Conservation (phyloP, 805 yeast genomes). For the Grigorovia transvaalensis region DNA sequence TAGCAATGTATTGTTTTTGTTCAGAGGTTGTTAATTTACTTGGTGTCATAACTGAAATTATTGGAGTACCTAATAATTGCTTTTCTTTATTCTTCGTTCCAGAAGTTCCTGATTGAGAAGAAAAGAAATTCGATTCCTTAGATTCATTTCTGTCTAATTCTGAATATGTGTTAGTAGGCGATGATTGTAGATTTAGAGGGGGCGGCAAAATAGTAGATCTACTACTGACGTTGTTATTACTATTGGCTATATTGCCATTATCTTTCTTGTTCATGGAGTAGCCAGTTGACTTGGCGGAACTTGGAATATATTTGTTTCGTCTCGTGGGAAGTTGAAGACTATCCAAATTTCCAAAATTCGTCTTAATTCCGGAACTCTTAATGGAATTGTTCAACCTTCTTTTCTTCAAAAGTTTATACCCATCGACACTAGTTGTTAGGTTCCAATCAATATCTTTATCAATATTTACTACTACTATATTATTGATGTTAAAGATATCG, state of each 20-base stretch:
- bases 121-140: slow-evolving; percentile 23
- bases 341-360: not conserved
- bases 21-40: slow-evolving; percentile 12
- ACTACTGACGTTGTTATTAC: slow-evolving; percentile 13
- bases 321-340: slow-evolving; percentile 8
- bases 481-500: slow-evolving; percentile 48
- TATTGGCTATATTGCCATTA: slow-evolving; percentile 7
- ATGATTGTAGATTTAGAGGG: slow-evolving; percentile 25
- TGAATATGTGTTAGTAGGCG: slow-evolving; percentile 27
- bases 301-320: not conserved
- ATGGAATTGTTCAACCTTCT: slow-evolving; percentile 12
- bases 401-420: slow-evolving; percentile 5
- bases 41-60: slow-evolving; percentile 17
- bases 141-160: slow-evolving; percentile 16
- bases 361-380: not conserved
- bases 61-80: slow-evolving; percentile 21
- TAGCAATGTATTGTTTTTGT: slow-evolving; percentile 8
- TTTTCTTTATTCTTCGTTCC: slow-evolving; percentile 14
- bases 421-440: slow-evolving; percentile 5
- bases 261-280: slow-evolving; percentile 12
- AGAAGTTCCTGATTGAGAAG: slow-evolving; percentile 26
- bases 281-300: slow-evolving; percentile 27
- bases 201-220: slow-evolving; percentile 26
- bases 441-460: slow-evolving; percentile 30
- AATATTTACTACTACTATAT: slow-evolving; percentile 36